A percentile compares a stretch with the other conserved stretches of the same genome.
These are phyloP conservation scores for Blattamonas nauphoetae DNA, from an alignment of 78 protist species.

Conservation along the genomic window DNA sequence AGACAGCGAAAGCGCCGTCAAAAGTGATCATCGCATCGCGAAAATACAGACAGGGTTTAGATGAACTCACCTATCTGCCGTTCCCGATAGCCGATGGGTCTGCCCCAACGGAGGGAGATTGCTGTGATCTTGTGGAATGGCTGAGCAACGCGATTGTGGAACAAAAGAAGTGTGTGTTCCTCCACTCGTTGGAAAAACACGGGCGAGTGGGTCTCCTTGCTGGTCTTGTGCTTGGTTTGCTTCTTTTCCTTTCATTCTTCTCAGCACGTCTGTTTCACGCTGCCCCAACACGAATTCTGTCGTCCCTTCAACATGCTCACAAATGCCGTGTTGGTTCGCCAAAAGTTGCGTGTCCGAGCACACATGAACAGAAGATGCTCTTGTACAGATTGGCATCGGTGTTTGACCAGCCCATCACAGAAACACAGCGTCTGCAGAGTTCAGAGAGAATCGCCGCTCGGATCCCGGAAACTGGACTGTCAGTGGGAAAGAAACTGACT, in stretches of 20 bases:
- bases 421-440: too few species aligned
- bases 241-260: too few species aligned
- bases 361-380: not conserved
- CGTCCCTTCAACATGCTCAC: not conserved
- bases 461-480: too few species aligned
- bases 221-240: not conserved
- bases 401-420: too few species aligned
- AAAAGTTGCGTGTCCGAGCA: not conserved
- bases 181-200: not conserved
- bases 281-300: not conserved
- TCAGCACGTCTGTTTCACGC: not conserved
- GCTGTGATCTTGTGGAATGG: not conserved
- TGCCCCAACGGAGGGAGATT: not conserved
- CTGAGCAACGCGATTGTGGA: not conserved
- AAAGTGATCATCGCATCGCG: not conserved
- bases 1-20: not conserved
- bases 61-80: not conserved
- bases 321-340: not conserved
- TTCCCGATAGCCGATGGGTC: not conserved
- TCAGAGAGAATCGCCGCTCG: too few species aligned
- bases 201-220: not conserved
- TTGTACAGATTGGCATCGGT: too few species aligned
- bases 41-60: not conserved
- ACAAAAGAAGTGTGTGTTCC: not conserved
- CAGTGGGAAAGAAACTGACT: too few species aligned